Percentiles rank a stretch among this genome's conserved stretches.
Evolutionary conservation across 495 filamentous ascomycete genomes (phyloP).

Genomic region (Collariella sp.): DNA sequence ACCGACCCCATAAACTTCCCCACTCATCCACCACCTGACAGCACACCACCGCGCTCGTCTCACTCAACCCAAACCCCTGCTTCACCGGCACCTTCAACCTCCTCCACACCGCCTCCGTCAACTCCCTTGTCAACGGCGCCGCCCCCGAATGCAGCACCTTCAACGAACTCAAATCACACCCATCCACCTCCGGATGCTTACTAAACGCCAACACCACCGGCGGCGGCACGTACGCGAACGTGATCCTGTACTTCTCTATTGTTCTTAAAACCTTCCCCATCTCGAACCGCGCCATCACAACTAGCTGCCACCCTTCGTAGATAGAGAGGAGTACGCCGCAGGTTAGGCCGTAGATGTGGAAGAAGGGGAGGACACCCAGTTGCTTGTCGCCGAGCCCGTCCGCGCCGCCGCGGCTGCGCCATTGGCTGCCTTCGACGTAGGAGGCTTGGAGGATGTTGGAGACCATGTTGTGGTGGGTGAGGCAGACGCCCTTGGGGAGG

Average conservation of each 20-base stretch:
- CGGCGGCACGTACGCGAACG: slow-evolving; percentile 75
- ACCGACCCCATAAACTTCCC: slow-evolving; percentile 70
- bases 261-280: slow-evolving; percentile 66
- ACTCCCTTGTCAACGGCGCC: slow-evolving; percentile 74
- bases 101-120: slow-evolving; percentile 69
- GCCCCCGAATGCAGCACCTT: slow-evolving; percentile 86
- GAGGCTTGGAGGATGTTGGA: slow-evolving; percentile 51
- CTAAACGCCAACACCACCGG: slow-evolving; percentile 73
- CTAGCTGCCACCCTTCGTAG: slow-evolving; percentile 55
- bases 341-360: slow-evolving; percentile 66
- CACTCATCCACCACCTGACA: slow-evolving; percentile 67
- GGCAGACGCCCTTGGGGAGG: slow-evolving; percentile 85
- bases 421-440: slow-evolving; percentile 49
- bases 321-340: slow-evolving; percentile 37
- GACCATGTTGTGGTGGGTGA: slow-evolving; percentile 75
- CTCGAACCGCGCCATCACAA: slow-evolving; percentile 82
- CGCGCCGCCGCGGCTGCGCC: slow-evolving; percentile 50
- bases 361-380: slow-evolving; percentile 81
- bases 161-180: slow-evolving; percentile 72
- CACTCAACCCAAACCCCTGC: slow-evolving; percentile 51
- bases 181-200: slow-evolving; percentile 65
- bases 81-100: slow-evolving; percentile 65
- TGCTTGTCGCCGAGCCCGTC: slow-evolving; percentile 61
- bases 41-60: slow-evolving; percentile 46
- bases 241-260: slow-evolving; percentile 66